Evolutionary conservation across 352 stramenopile species (phyloP).

Genomic region (Phytopythium montanum): DNA sequence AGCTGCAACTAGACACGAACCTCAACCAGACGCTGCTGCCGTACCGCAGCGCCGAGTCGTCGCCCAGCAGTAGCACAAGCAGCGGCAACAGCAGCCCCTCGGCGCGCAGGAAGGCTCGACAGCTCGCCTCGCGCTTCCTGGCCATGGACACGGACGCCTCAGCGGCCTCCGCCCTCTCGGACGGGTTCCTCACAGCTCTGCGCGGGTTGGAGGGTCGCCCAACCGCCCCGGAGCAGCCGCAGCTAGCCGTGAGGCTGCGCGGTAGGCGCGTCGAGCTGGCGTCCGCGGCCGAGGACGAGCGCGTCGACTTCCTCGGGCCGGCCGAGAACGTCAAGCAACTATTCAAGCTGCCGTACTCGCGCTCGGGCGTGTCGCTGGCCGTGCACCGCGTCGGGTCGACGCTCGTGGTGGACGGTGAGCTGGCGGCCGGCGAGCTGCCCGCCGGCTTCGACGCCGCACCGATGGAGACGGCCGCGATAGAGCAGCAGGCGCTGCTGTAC

Average conservation of each 20-base stretch:
- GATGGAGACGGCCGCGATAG: slow-evolving; percentile 27
- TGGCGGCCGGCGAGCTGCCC: slow-evolving; percentile 64
- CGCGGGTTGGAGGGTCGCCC: slow-evolving; percentile 39
- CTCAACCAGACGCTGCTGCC: slow-evolving; percentile 70
- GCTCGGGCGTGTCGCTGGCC: slow-evolving; percentile 69
- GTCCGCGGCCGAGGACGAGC: slow-evolving; percentile 58
- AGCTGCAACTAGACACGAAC: slow-evolving; percentile 76
- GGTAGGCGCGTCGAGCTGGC: slow-evolving; percentile 66
- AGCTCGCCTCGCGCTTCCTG: slow-evolving; percentile 32
- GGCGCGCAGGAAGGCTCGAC: slow-evolving; percentile 19
- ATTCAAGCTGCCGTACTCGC: slow-evolving; percentile 85
- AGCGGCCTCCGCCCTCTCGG: slow-evolving; percentile 30
- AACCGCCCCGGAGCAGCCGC: slow-evolving; percentile 43
- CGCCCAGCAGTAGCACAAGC: slow-evolving; percentile 1
- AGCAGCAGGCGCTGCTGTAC: slow-evolving; percentile 55
- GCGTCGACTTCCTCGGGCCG: slow-evolving; percentile 76
- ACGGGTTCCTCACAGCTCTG: slow-evolving; percentile 73
- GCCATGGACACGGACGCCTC: slow-evolving; percentile 21
- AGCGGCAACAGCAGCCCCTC: slow-evolving; percentile 16
- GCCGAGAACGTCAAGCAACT: slow-evolving; percentile 86
- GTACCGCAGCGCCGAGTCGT: slow-evolving; percentile 13
- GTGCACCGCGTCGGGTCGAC: slow-evolving; percentile 79
- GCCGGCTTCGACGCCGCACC: slow-evolving; percentile 59
- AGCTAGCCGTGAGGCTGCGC: slow-evolving; percentile 69
- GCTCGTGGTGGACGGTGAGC: slow-evolving; percentile 77